phyloP scores from a whole-genome alignment of 148 eudicot genomes.

The Persicaria tinctoria region DNA sequence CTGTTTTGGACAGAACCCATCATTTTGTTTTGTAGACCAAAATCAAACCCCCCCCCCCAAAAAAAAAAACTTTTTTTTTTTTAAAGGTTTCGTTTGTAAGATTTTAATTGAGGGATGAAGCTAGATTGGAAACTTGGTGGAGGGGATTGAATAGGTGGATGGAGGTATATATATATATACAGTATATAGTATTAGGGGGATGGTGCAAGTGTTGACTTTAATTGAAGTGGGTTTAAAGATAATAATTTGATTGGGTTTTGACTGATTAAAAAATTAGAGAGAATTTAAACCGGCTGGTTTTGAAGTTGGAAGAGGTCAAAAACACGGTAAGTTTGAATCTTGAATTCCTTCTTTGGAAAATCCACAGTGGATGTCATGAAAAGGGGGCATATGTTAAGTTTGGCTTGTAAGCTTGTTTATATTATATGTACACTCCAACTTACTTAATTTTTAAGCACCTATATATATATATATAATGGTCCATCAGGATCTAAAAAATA shows the following conservation, averaged over 20 bases:
- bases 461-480: no score
- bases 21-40: background rate
- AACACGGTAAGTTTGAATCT: background rate
- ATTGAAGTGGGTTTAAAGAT: background rate
- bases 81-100: no score
- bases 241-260: background rate
- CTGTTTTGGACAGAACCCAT: background rate
- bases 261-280: background rate
- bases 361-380: background rate
- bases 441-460: no score
- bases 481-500: no score
- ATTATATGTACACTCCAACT: background rate
- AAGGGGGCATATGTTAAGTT: background rate
- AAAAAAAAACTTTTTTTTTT: no score
- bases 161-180: background rate
- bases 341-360: background rate
- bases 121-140: background rate
- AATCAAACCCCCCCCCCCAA: no score
- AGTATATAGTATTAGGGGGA: background rate
- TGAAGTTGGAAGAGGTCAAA: background rate
- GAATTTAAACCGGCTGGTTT: background rate
- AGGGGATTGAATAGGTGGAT: background rate
- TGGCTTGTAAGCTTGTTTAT: no score
- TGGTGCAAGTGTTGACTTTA: background rate
- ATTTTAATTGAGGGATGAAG: no score